Evolutionary conservation across 2,329 filamentous ascomycete genomes (phyloP), one percentile per base, ranked within the genome.

Genomic region (Pleoardoris graminearum): DNA sequence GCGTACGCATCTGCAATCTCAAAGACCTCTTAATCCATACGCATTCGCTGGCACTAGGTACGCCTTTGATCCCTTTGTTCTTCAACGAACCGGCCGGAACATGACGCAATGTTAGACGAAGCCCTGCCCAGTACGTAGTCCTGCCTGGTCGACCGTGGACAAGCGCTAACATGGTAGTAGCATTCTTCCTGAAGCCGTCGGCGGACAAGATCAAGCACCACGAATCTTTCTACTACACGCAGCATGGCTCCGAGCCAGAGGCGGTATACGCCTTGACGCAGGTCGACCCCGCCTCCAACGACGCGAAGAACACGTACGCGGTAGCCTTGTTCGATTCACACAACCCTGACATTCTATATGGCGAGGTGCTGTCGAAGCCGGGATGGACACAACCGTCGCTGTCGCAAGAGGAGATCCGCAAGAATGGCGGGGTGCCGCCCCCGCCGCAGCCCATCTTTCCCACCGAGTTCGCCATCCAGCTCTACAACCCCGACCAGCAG

Each of bases 401-500:
- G 6, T 93, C 90, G 1, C 85, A 88, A 42, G 90, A 94, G 48
- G 89, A 95, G 68, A 82, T 92, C 51, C 85, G 90, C 56, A 82
- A 75, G 54, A 82, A 88, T 66, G 86, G 85, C 55, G 88, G 87
- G 14, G 76, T 85, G 1, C 77, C 82, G 3, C 86, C 82, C 19
- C 83, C 82, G 14, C 86, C 88, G 0, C 82, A 88, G 54, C 88
- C 92, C 8, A 80, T 90, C 29, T 82, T 90, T 23, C 92, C 93
- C 0, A 86, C 87, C 51, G 80, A 84, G 48, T 96, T 97, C 71
- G 81, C 82, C n/a, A 82, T 97, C 33, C 88, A 93, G 64, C 85
- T 99, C 3, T 97, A 97, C 79, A 94, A 96, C 70, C 94, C 94
- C 0, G 93, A 97, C 70, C 91, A 94, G 73, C 82, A 88, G 62